Base-by-base conservation (phyloP, 352 stramenopile genomes). In the Phytophthora kernoviae region DNA sequence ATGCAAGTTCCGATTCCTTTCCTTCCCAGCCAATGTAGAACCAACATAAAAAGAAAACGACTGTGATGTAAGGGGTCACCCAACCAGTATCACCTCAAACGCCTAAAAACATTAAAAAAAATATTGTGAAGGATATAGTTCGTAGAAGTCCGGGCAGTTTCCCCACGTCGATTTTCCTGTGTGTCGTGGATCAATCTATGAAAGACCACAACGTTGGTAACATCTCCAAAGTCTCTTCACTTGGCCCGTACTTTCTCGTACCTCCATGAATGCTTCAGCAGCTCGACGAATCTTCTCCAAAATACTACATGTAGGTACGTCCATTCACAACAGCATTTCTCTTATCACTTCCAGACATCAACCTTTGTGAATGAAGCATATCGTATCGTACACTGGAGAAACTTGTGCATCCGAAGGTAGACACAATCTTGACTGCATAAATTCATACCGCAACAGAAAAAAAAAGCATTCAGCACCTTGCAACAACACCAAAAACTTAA, bases 261-360 rank as follows among this genome's bases (percentile, higher is more conserved):
- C 82, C 59, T 63, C 52, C 5, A 62, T 46, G 39, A 89, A 92
- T 0, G 66, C 75, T 42, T 87, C 77, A n/a, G 74, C 68, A 42
- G 77, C 77, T 15, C 77, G 71, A 3, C 76, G 66, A 43, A 91
- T 58, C 52, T 83, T 90, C 47, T 90, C 78, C 0, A 47, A 21
- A 11, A 86, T 44, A 14, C 78, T 87, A 6, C 24, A 30, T 30
- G 24, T 6, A 30, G 4, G 43, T 15, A 40, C 1, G 48, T 6
- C 21, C 15, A 8, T 22, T 34, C 15, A 26, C 27, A 27, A 39
- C 33, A 39, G 9, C 11, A 4, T 4, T 39, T 5, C 2, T n/a
- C 14, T 2, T 39, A 17, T 12, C 4, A 14, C 33, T 3, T n/a
- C 33, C 9, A 14, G 4, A 2, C 33, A 39, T 3, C 33, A 17